Base-by-base conservation (phyloP, 1,139 yeast species). In the Saccharomyces hybrid region DNA sequence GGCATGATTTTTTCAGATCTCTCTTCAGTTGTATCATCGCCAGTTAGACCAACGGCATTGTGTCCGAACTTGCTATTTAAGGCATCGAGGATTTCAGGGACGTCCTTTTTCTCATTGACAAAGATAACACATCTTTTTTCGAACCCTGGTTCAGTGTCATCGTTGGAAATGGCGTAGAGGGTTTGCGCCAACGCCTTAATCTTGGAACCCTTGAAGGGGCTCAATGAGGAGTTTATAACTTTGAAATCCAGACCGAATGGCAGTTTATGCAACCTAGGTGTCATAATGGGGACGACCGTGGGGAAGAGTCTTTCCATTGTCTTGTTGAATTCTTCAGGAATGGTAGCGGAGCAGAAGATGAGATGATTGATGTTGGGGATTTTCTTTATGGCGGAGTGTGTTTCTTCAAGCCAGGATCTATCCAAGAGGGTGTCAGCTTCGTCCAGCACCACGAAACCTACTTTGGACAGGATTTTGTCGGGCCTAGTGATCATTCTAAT, bases 361-460 rank as follows among this genome's bases (percentile, higher is more conserved):
- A 89, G 71, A 59, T 88, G 88, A 52, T 75, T 75, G 46, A 86
- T 73, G 56, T 80, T 78, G 2, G 78, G 75, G 69, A 87, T 77
- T 52, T 73, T 70, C 49, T 75, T 75, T 34, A 90, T 71, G 0
- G 82, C 78, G 4, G 75, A 70, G 60, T 82, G 78, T 0, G 97
- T 88, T 56, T 84, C 84, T 41, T 79, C 79, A 14, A 83, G 73
- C 80, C 93, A 91, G 0, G 96, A 86, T 53, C 82, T 80, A 65
- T 91, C 97, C 83, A 93, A 79, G 54, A 93, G 74, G 0, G 97
- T 88, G 70, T 93, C 99, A 0, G 99, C 98, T 70, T 93, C 99
- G 69, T 93, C 99, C n/a, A 87, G 79, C 2, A 88, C 91, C 54
- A 88, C 76, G 62, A 79, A 85, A 29, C 79, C 77, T 0, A 82